phyloP scores from a whole-genome alignment of 441 rosid species.

The Populus trichocarpa region DNA sequence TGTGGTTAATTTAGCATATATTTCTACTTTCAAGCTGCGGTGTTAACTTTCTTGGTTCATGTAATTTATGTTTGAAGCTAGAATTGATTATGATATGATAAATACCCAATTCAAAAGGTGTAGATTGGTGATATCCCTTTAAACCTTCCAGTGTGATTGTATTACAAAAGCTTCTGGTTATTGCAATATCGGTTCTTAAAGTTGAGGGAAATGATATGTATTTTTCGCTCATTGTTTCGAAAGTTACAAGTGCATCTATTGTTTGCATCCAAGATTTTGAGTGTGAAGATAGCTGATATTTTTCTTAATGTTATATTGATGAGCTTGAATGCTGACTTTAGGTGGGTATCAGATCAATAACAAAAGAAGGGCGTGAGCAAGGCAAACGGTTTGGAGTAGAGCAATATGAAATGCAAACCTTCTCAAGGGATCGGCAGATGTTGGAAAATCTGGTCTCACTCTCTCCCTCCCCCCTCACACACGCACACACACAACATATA shows the following conservation, averaged over 20 bases:
- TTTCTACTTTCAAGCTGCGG: not conserved
- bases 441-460: conserved; percentile 83
- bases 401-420: conserved; percentile 94
- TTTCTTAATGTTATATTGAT: not conserved
- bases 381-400: conserved; percentile 94
- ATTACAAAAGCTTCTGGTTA: not conserved
- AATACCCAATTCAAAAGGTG: not conserved
- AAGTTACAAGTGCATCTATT: not conserved
- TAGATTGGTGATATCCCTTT: not conserved
- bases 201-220: not conserved
- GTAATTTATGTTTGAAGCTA: not conserved
- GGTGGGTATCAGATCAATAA: conserved; percentile 96
- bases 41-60: not conserved
- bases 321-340: conserved; percentile 20
- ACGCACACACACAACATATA: not conserved
- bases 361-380: conserved; percentile 81
- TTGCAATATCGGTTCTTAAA: not conserved
- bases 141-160: not conserved
- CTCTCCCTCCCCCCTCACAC: conserved; percentile 8
- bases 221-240: not conserved
- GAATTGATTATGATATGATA: not conserved
- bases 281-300: not conserved
- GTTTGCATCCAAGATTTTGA: not conserved
- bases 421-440: conserved; percentile 63
- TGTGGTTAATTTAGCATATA: not conserved